These are phyloP conservation scores for Durio zibethinus DNA, from an alignment of 345 rosid genomes.

Conservation along the genomic window DNA sequence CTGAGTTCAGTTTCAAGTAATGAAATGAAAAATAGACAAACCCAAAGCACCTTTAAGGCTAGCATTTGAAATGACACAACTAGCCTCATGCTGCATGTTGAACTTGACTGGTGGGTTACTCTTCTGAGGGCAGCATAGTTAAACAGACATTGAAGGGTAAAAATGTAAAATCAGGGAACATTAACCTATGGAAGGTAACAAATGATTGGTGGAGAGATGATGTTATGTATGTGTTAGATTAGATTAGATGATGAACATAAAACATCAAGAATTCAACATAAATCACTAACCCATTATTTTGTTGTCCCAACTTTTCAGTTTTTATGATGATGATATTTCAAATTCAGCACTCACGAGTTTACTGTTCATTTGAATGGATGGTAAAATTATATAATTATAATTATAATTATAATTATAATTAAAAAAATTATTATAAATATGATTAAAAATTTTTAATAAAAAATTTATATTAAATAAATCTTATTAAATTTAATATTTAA, in stretches of 20 bases:
- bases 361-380: no score
- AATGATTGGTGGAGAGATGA: slow-evolving; percentile 1
- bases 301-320: background rate
- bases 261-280: slow-evolving; percentile 15
- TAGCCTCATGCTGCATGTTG: background rate
- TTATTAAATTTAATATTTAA: no score
- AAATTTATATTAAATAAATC: no score
- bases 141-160: background rate
- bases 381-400: no score
- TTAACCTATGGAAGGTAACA: background rate
- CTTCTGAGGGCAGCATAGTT: background rate
- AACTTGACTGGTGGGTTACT: background rate
- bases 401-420: no score
- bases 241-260: background rate
- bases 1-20: background rate
- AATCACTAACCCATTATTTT: background rate
- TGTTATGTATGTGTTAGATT: background rate
- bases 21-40: background rate
- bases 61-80: background rate
- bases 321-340: background rate
- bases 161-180: background rate
- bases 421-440: no score
- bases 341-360: background rate
- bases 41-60: background rate
- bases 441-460: no score